Conservation (phyloP, 306 rosid species). For the Quercus gilva region DNA sequence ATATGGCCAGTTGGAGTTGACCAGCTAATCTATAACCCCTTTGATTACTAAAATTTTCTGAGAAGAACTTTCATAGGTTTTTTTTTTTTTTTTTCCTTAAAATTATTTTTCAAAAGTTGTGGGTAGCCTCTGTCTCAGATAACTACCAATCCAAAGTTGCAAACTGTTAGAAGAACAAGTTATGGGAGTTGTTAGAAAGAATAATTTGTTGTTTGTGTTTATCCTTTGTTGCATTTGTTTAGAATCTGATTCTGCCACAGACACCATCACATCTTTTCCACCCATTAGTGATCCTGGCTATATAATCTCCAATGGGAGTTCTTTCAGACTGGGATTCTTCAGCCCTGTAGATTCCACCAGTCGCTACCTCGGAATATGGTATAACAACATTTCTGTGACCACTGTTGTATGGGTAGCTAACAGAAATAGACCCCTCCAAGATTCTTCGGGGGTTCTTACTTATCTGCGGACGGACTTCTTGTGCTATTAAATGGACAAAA, state of each 20-base stretch:
- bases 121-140: too few relatives aligned
- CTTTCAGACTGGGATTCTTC: slow-evolving; percentile 29
- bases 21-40: too few relatives aligned
- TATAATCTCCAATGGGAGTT: neutral
- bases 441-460: slow-evolving; percentile 26
- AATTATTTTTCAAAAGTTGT: too few relatives aligned
- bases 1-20: too few relatives aligned
- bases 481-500: slow-evolving; percentile 26
- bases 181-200: too few relatives aligned
- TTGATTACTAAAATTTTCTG: too few relatives aligned
- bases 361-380: slow-evolving; percentile 26
- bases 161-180: too few relatives aligned
- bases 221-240: neutral
- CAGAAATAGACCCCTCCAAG: slow-evolving; percentile 25
- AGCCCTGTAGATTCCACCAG: neutral
- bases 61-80: too few relatives aligned
- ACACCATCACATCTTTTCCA: neutral
- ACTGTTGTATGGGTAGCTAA: slow-evolving; percentile 31
- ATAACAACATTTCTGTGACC: neutral
- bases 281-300: neutral
- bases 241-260: neutral
- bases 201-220: neutral
- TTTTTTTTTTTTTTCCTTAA: too few relatives aligned
- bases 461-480: slow-evolving; percentile 29
- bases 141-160: too few relatives aligned